Percentiles rank a stretch among this genome's conserved stretches.
phyloP scores from a whole-genome alignment of 768 basidiomycete species.

The Tulasnella sp. region DNA sequence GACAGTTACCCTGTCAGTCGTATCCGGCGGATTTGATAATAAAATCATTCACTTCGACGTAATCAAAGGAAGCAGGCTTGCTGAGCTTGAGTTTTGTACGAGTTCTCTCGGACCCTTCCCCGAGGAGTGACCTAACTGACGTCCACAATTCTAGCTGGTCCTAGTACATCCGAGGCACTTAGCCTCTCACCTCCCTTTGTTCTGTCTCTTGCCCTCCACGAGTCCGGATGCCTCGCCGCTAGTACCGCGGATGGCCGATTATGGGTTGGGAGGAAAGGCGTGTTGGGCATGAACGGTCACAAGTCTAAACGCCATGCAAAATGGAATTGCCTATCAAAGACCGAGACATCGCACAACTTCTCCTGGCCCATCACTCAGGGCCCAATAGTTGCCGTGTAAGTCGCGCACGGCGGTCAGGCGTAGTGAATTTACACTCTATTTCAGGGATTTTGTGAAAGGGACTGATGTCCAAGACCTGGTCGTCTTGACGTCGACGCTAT shows the following conservation, averaged over 20 bases:
- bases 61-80: constrained; percentile 39
- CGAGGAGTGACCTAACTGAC: too few relatives aligned
- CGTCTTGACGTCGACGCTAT: background rate
- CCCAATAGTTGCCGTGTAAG: constrained; percentile 60
- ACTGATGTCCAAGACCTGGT: background rate
- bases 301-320: constrained; percentile 41
- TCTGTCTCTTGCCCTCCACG: constrained; percentile 46
- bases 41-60: constrained; percentile 57
- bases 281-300: constrained; percentile 19
- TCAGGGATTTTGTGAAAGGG: background rate
- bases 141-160: constrained; percentile 37
- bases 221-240: constrained; percentile 48
- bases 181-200: constrained; percentile 62
- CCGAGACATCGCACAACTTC: constrained; percentile 31
- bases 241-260: constrained; percentile 67
- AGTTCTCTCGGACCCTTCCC: too few relatives aligned
- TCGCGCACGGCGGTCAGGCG: background rate
- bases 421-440: background rate
- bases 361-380: constrained; percentile 48
- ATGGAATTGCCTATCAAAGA: constrained; percentile 54
- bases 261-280: constrained; percentile 52
- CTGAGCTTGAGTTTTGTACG: too few relatives aligned
- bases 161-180: constrained; percentile 4
- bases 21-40: constrained; percentile 70
- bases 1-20: background rate